A percentile compares a stretch with the other conserved stretches of the same genome.
phyloP scores from a whole-genome alignment of 768 basidiomycete species.

The Rhizopogon vulgaris region DNA sequence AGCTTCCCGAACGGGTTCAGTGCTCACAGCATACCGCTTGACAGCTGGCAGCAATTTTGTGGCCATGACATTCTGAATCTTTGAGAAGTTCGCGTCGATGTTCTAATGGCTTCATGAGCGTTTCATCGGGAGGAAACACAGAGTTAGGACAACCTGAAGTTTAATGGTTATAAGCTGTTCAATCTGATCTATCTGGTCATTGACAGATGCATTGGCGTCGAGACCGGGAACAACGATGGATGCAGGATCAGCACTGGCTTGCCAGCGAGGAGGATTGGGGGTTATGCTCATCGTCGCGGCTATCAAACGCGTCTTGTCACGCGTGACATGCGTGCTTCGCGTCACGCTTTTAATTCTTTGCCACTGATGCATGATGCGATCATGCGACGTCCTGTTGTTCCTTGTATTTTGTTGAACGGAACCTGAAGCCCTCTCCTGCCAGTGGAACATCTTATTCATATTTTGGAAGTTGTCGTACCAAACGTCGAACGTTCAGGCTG shows the following conservation, averaged over 20 bases:
- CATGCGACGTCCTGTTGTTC: no score
- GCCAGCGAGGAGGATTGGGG: slow-evolving; percentile 64
- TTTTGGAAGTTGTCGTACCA: no score
- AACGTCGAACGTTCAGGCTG: no score
- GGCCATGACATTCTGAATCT: slow-evolving; percentile 79
- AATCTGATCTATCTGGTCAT: slow-evolving; percentile 89
- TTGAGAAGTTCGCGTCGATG: slow-evolving; percentile 90
- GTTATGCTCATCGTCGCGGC: slow-evolving; percentile 33
- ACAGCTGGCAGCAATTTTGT: slow-evolving; percentile 80
- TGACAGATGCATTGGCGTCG: slow-evolving; percentile 58
- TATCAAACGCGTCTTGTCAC: slow-evolving; percentile 14
- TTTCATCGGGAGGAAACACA: slow-evolving; percentile 2
- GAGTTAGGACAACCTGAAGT: slow-evolving; percentile 55
- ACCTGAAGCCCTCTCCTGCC: not conserved
- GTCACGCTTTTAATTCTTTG: not conserved
- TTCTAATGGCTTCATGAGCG: slow-evolving; percentile 41
- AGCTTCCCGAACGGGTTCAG: slow-evolving; percentile 84
- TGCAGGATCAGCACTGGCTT: slow-evolving; percentile 55
- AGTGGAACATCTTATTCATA: no score
- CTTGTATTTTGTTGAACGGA: no score
- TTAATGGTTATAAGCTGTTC: slow-evolving; percentile 93
- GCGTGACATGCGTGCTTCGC: slow-evolving; percentile 18
- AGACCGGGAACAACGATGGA: slow-evolving; percentile 68
- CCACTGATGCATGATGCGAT: no score
- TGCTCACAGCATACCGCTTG: slow-evolving; percentile 82